phyloP scores from a whole-genome alignment of 2,329 filamentous ascomycete genomes.

The Neofusicoccum cordaticola region DNA sequence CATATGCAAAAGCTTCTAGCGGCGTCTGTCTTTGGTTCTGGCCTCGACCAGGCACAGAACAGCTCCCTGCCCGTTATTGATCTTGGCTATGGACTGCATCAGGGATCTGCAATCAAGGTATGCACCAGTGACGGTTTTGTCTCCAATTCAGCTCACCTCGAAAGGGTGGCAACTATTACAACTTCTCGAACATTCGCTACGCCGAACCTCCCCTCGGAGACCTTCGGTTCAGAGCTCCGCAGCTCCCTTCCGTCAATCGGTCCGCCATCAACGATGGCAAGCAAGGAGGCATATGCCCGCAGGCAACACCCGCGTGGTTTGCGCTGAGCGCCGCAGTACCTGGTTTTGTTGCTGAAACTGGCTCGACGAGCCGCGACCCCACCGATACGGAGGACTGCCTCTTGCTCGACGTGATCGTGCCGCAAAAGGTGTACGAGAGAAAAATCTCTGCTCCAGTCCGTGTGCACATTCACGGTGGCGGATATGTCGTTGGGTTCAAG shows the following conservation, averaged over 20 bases:
- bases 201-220: conserved; percentile 53
- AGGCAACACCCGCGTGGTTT: conserved; percentile 23
- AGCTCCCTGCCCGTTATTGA: too few relatives aligned
- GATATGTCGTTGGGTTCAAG: conserved; percentile 43
- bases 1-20: too few relatives aligned
- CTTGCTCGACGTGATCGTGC: conserved; percentile 40
- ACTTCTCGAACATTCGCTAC: conserved; percentile 58
- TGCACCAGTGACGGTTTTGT: too few relatives aligned
- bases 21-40: too few relatives aligned
- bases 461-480: conserved; percentile 47
- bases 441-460: conserved; percentile 33
- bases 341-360: too few relatives aligned
- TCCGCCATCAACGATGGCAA: conserved; percentile 45
- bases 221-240: conserved; percentile 51
- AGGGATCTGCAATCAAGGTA: too few relatives aligned
- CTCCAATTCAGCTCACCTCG: too few relatives aligned
- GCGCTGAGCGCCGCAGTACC: conserved; percentile 49
- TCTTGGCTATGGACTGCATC: too few relatives aligned
- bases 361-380: too few relatives aligned
- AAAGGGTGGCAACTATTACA: conserved; percentile 39
- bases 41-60: too few relatives aligned
- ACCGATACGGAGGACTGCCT: conserved; percentile 34
- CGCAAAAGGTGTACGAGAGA: conserved; percentile 34
- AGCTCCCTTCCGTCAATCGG: conserved; percentile 43
- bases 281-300: conserved; percentile 20